Conservation (phyloP, 2,329 filamentous ascomycete species). For the Penicillium capsulatum region DNA sequence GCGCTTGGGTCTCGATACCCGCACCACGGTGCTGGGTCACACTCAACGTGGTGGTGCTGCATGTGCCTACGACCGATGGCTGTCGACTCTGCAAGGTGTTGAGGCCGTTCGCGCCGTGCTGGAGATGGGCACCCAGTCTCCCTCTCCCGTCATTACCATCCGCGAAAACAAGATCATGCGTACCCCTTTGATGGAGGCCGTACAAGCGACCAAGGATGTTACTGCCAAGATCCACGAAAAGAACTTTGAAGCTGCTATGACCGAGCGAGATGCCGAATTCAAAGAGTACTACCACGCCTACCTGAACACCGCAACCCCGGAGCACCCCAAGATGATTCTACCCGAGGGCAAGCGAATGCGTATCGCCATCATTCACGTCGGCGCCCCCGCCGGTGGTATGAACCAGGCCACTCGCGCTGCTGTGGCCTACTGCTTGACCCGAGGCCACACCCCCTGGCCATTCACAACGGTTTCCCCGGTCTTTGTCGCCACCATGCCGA, state of each 20-base stretch:
- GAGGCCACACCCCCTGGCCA: slow-evolving; percentile 91
- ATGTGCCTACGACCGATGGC: slow-evolving; percentile 89
- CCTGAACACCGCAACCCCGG: slow-evolving; percentile 80
- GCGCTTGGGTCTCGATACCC: slow-evolving; percentile 78
- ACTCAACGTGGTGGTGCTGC: slow-evolving; percentile 94
- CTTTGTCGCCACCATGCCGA: slow-evolving; percentile 87
- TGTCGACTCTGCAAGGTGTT: slow-evolving; percentile 87
- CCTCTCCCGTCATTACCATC: slow-evolving; percentile 92
- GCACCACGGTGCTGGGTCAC: slow-evolving; percentile 91
- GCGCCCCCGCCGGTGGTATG: slow-evolving; percentile 95
- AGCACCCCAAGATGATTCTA: slow-evolving; percentile 64
- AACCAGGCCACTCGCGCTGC: slow-evolving; percentile 92
- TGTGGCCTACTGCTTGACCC: slow-evolving; percentile 84
- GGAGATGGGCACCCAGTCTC: slow-evolving; percentile 80
- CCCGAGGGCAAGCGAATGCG: slow-evolving; percentile 77
- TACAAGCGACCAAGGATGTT: slow-evolving; percentile 79
- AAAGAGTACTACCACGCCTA: slow-evolving; percentile 88
- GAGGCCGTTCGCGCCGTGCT: slow-evolving; percentile 90
- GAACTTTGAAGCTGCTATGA: slow-evolving; percentile 84
- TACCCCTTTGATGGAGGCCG: slow-evolving; percentile 83
- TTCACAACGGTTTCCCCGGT: slow-evolving; percentile 95
- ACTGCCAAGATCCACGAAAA: slow-evolving; percentile 75
- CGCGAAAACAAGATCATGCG: slow-evolving; percentile 97
- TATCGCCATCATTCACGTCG: slow-evolving; percentile 94
- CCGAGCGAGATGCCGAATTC: slow-evolving; percentile 86